Base-by-base conservation (phyloP, 148 eudicot species). In the Rhododendron henanense region DNA sequence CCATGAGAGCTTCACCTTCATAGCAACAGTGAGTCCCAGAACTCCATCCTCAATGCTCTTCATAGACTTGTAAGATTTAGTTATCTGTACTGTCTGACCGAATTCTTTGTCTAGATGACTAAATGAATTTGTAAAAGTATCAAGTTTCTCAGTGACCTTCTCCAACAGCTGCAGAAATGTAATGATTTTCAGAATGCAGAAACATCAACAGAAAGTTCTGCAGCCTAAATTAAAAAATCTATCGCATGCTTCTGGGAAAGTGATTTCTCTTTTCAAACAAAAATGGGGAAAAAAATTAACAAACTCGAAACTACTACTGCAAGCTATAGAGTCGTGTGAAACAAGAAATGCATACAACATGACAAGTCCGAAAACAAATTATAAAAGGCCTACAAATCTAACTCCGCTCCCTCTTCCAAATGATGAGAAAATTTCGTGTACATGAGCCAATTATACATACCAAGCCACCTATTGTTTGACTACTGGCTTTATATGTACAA, bases 81-180 rank as follows among this genome's bases (percentile, higher is more conserved):
- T 94, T 25, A 91, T 91, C 88, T 93, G 95, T 83, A 93, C 88
- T 92, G 92, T 90, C 83, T 90, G 91, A 35, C 92, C 86, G 73
- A 97, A 95, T 90, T 95, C 99, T 84, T 90, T 90, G 87, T 97
- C 95, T 69, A 97, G 85, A 89, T 94, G 96, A 86, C 94, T 95
- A 85, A 95, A 93, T 81, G 96, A 94, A 78, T 93, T 92, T 87
- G 95, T 92, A 74, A 95, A 91, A 71, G 90, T 86, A 88, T 97
- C 98, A 85, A 97, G 91, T 85, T 91, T 93, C 90, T 89, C 98
- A 7, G 93, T 93, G 61, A 97, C 86, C 89, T 93, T 94, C 93
- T 93, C 96, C 89, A 94, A 90, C 61, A 97, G 90, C 99, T 97
- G 94, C 90, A 92, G 41, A 79, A 65, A 78, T 11, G 76, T 23